Percentiles rank a stretch among this genome's conserved stretches.
Evolutionary conservation across 179 eudicot genomes (phyloP).

Genomic region (Sideroxylon spinosum): DNA sequence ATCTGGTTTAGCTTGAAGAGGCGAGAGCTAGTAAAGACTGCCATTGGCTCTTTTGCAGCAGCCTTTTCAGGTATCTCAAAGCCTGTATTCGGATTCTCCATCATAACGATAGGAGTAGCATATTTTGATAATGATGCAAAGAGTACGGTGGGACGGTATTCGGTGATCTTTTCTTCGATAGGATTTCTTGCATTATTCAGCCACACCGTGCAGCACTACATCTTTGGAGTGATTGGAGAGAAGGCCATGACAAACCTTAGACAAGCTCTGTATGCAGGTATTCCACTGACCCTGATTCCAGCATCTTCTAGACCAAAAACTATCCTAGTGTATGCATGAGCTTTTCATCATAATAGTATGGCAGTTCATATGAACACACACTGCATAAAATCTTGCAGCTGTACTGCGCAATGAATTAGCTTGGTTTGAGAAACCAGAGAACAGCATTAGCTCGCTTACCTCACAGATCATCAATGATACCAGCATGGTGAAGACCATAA

Average conservation of each 20-base stretch:
- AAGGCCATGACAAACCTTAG: constrained; percentile 49
- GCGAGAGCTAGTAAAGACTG: constrained; percentile 31
- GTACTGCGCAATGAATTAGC: constrained; percentile 36
- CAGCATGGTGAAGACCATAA: constrained; percentile 32
- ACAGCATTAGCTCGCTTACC: constrained; percentile 41
- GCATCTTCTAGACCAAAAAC: neutral
- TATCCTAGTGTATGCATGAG: neutral
- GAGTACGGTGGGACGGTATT: constrained; percentile 34
- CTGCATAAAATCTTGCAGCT: constrained; percentile 11
- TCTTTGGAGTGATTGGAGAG: constrained; percentile 43
- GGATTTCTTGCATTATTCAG: constrained; percentile 43
- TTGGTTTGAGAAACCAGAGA: constrained; percentile 48
- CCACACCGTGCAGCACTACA: constrained; percentile 47
- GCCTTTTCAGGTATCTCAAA: constrained; percentile 50
- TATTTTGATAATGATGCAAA: constrained; percentile 29
- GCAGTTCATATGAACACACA: neutral
- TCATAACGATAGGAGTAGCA: constrained; percentile 51
- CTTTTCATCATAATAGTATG: neutral
- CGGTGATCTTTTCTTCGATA: constrained; percentile 33
- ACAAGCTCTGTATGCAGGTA: constrained; percentile 43
- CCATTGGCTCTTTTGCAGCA: constrained; percentile 43
- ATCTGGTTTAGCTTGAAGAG: constrained; percentile 41
- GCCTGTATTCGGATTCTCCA: constrained; percentile 46
- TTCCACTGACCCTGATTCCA: constrained; percentile 6
- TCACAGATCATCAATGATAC: constrained; percentile 36